phyloP scores from a whole-genome alignment of 768 basidiomycete species.

The Fibroporia radiculosa region DNA sequence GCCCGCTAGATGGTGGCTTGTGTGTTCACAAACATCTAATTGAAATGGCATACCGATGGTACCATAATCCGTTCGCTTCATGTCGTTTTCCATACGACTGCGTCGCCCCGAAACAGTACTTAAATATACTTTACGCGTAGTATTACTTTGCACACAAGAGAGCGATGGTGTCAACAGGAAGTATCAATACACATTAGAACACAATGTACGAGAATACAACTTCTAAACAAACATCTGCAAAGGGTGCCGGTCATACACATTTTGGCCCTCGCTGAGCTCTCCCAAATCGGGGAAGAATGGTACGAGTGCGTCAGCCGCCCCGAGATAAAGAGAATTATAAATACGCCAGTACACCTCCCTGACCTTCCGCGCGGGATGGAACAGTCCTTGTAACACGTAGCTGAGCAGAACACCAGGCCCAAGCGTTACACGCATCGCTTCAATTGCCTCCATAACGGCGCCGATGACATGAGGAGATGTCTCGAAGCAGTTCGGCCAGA shows the following conservation, averaged over 20 bases:
- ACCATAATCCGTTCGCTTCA: no score
- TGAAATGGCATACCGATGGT: no score
- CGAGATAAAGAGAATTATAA: constrained; percentile 92
- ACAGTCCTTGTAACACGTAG: constrained; percentile 90
- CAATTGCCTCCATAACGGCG: constrained; percentile 96
- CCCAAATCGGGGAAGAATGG: constrained; percentile 92
- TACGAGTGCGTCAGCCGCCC: constrained; percentile 85
- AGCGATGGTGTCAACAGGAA: neutral
- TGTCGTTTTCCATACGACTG: no score
- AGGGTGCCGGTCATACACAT: constrained; percentile 79
- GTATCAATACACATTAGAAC: constrained; percentile 4
- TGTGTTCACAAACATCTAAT: no score
- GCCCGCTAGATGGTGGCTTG: no score
- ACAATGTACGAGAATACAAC: neutral
- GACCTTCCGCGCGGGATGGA: constrained; percentile 96
- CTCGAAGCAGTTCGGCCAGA: constrained; percentile 99
- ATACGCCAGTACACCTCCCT: constrained; percentile 94
- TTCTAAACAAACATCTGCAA: constrained; percentile 75
- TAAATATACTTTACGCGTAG: no score
- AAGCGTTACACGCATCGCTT: constrained; percentile 93
- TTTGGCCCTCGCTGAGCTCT: constrained; percentile 84
- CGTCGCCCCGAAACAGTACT: no score
- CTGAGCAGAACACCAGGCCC: constrained; percentile 90
- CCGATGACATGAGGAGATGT: constrained; percentile 98
- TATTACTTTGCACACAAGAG: neutral